Base-by-base conservation (phyloP, 169 alveolate genomes). In the Plasmodium sp. region DNA sequence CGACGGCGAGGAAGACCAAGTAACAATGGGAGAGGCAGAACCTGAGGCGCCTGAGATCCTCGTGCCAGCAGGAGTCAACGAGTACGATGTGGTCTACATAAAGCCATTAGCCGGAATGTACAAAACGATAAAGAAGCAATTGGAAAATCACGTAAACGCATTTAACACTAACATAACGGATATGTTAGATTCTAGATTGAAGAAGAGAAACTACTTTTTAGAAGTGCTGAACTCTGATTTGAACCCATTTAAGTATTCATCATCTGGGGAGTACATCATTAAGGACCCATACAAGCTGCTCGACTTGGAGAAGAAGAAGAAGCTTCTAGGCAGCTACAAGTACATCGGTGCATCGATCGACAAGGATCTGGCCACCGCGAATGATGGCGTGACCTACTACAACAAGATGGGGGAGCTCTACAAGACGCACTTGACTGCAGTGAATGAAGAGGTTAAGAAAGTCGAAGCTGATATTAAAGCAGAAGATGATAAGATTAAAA, bases 271-370 rank as follows among this genome's bases (percentile, higher is more conserved):
- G 22, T 81, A 79, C 54, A 54, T 90, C 83, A 58, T 90, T 31
- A 71, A 62, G 74, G 83, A 90, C 39, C 92, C 94, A 43, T 90
- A 80, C 43, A 80, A 90, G 51, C 6, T 81, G 5, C 31, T 90
- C 31, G 51, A 79, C n/a, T n/a, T 27, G n/a, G 94, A 90, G 33
- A 81, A 79, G 31, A 90, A 71, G 74, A 36, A 36, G 14, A 79
- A 90, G 51, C 80, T 80, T 2, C 18, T 90, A 34, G 67, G 62
- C 0, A 67, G 74, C 9, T 90, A 80, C 54, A n/a, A 80, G 5
- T 90, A 90, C 83, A 18, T 81, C 10, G 10, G n/a, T 2, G 43
- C 12, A 0, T 36, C 92, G 3, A 2, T 90, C 45, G 56, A 62
- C 5, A 81, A 62, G 43, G 94, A 90, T 71, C 18, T 86, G 27